Evolutionary conservation across 106 monocot species (phyloP).

Genomic region (Apostasia shenzhenica): DNA sequence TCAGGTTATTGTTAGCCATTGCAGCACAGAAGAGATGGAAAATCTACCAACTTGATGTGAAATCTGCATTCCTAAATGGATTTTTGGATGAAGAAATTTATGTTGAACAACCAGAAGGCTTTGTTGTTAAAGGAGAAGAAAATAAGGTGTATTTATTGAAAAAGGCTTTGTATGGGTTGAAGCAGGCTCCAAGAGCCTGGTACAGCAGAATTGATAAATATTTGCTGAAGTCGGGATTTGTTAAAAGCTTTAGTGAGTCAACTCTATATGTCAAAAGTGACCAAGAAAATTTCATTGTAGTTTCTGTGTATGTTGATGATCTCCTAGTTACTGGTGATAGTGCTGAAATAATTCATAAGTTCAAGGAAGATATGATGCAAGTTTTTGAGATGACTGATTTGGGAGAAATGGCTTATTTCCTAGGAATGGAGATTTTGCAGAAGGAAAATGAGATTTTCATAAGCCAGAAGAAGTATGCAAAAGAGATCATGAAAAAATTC

Average conservation of each 20-base stretch:
- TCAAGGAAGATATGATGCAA: slow-evolving; percentile 1
- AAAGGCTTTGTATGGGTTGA: background rate
- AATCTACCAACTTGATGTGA: background rate
- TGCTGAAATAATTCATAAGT: background rate
- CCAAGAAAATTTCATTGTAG: background rate
- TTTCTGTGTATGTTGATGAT: background rate
- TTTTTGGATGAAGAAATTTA: background rate
- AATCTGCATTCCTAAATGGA: background rate
- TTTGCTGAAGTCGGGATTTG: background rate
- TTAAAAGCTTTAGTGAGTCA: no score
- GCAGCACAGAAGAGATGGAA: background rate
- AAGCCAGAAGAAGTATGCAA: background rate
- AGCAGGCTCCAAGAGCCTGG: background rate
- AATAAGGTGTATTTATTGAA: background rate
- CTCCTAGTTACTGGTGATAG: background rate
- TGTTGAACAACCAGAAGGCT: background rate
- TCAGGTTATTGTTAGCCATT: background rate
- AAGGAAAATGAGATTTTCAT: background rate
- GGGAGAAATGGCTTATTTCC: background rate
- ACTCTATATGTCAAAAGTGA: no score
- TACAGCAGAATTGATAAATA: background rate
- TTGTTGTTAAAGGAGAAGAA: background rate
- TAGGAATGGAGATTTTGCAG: background rate
- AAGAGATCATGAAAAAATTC: background rate
- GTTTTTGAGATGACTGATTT: background rate